Base-by-base conservation (phyloP, 2,329 filamentous ascomycete genomes). In the Colletotrichum costaricense region DNA sequence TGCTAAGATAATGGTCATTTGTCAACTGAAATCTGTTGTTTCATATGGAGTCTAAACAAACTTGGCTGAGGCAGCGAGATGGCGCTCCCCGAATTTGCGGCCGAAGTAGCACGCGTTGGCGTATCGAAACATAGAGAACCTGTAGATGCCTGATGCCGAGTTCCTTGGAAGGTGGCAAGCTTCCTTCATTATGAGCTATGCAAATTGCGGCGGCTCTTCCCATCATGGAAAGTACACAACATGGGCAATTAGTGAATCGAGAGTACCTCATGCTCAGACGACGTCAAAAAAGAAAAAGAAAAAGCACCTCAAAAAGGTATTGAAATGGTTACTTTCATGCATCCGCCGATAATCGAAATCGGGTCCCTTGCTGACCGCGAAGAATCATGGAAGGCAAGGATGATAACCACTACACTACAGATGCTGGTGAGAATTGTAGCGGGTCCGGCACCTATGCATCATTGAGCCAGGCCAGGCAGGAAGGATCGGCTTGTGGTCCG, bases 341-440 rank as follows among this genome's bases (percentile, higher is more conserved):
- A 63, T 49, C 42, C 59, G 42, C 26, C 59, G 59, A 46, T 42
- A 63, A 42, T 63, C 59, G 59, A 63, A 63, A 42, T 46, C 59
- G 59, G 42, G 59, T 63, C 59, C 59, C 59, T 46, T 49, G 49
- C 63, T 55, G 5, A 24, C 63, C 7, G 42, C 42, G 42, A 2
- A 19, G 6, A 14, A 19, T 24, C 0, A 63, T 63, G 59, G 59
- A 63, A 63, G 59, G 59, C 59, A 49, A 46, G 59, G 59, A 63
- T 63, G 59, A 63, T 63, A 63, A 63, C 59, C 59, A 42, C 59
- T 63, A 63, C 59, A 63, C 59, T 63, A 63, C 42, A 42, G 42
- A 49, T 63, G 59, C 59, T 7, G 11, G 3, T 52, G 42, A 16
- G 0, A 7, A 9, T 46, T 4, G 8, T 0, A 0, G 0, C 3